Evolutionary conservation across 768 basidiomycete species (phyloP), one percentile per base, ranked within the genome.

Genomic region (Mycena rosella): DNA sequence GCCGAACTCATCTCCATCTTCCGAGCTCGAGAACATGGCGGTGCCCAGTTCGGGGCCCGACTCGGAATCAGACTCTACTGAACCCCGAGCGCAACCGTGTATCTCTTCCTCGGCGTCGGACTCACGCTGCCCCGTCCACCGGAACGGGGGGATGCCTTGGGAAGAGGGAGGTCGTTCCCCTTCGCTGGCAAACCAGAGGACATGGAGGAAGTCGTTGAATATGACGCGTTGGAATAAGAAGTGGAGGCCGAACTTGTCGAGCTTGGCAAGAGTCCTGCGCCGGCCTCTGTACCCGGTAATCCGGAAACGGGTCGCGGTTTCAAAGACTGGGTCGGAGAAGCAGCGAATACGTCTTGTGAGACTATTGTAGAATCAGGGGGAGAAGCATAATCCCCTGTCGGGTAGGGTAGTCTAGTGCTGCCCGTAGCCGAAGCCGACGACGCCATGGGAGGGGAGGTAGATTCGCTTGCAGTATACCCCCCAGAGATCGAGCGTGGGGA

Each of bases 21-120:
- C 79, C 0, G 86, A 74, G 4, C 76, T 72, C 0, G 86, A 83
- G 66, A 87, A 83, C 67, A 80, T 79, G 2, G 85, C 83, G 1
- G 78, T 83, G 13, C 83, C 84, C 59, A 82, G 51, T 40, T 74
- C 62, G 10, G 72, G 70, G 60, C 30, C 73, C n/a, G 70, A 67
- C 44, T 73, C 76, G 9, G 79, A 75, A 18, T 83, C 79, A 17
- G 81, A 80, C 68, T 88, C 85, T 65, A 93, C 88, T 0, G 92
- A 90, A 3, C 87, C 91, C 93, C 93, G 0, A 96, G 84, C 0
- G 94, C 94, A 34, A 95, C 94, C 0, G 94, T 95, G 74, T 96
- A 95, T 42, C 94, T 85, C 74, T 96, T 96, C 66, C 94, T 81
- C 2, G 94, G 93, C 4, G 92, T 93, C 2, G 90, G 88, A 63